Conservation (phyloP, 257 asterid genomes). For the Henckelia pumila region DNA sequence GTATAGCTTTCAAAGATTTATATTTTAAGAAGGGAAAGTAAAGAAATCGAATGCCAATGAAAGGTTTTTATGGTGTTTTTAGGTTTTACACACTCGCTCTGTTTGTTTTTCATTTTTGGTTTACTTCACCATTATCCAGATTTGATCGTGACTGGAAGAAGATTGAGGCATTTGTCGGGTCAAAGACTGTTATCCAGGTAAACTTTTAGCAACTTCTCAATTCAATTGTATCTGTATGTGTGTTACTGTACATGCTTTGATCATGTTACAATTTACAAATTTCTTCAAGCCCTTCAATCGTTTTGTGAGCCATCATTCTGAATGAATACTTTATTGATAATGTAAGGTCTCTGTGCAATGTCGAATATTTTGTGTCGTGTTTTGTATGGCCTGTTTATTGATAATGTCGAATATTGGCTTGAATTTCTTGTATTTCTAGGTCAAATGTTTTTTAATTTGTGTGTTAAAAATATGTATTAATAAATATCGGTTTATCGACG, state of each 20-base stretch:
- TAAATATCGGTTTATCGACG: too few species aligned
- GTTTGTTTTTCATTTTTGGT: neutral
- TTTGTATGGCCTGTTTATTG: neutral
- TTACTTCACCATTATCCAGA: neutral
- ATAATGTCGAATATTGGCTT: neutral
- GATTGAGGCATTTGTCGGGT: neutral
- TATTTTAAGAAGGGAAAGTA: too few species aligned
- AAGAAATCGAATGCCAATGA: too few species aligned
- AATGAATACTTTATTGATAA: neutral
- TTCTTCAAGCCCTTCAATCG: too few species aligned
- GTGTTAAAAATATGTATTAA: too few species aligned
- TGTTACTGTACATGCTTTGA: neutral
- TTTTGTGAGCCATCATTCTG: neutral
- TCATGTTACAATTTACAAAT: too few species aligned
- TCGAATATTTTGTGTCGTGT: neutral
- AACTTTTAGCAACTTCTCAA: neutral
- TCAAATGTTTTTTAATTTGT: too few species aligned
- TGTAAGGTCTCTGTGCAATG: neutral
- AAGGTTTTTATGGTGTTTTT: too few species aligned
- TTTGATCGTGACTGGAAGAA: neutral
- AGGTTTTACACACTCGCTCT: too few species aligned
- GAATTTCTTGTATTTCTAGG: neutral
- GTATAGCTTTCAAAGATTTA: too few species aligned
- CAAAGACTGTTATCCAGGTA: neutral
- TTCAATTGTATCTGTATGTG: too few species aligned